phyloP scores from a whole-genome alignment of 768 basidiomycete genomes.

The Mycena rosella region DNA sequence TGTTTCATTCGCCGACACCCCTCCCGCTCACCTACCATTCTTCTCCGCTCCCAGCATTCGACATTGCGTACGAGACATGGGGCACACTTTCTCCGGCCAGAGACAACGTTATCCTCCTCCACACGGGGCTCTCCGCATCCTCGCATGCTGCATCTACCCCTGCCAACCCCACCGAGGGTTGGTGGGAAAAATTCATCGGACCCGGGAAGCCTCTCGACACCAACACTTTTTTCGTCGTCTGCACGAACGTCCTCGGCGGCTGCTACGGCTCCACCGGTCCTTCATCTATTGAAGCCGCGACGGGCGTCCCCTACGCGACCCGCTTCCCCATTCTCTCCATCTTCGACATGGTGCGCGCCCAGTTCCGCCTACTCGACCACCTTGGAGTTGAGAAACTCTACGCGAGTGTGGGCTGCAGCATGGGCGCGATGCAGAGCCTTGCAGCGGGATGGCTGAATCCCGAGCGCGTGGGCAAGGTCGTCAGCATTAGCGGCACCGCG shows the following conservation, averaged over 20 bases:
- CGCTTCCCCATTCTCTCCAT: conserved; percentile 92
- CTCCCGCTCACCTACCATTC: conserved; percentile 72
- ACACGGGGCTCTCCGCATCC: conserved; percentile 96
- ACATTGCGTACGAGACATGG: conserved; percentile 99
- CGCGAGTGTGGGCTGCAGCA: conserved; percentile 93
- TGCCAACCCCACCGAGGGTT: conserved; percentile 85
- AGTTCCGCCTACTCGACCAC: conserved; percentile 87
- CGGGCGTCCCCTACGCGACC: conserved; percentile 85
- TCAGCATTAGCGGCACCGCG: conserved; percentile 95
- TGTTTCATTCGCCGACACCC: conserved; percentile 72
- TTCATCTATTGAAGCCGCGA: conserved; percentile 80
- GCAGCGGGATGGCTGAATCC: conserved; percentile 96
- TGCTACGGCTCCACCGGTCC: conserved; percentile 99
- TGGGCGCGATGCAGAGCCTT: conserved; percentile 99
- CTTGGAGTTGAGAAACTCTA: conserved; percentile 88
- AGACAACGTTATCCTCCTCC: conserved; percentile 94
- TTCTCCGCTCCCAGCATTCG: conserved; percentile 72
- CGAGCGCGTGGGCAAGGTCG: conserved; percentile 87
- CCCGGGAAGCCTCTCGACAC: conserved; percentile 96
- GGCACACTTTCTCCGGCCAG: conserved; percentile 81
- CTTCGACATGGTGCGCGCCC: conserved; percentile 98
- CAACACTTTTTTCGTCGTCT: conserved; percentile 90
- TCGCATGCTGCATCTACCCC: conserved; percentile 92
- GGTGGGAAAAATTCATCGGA: conserved; percentile 99
- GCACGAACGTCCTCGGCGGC: conserved; percentile 96